Evolutionary conservation across 163 green algal species (phyloP).

Genomic region (Chlamydomonas reinhardtii): DNA sequence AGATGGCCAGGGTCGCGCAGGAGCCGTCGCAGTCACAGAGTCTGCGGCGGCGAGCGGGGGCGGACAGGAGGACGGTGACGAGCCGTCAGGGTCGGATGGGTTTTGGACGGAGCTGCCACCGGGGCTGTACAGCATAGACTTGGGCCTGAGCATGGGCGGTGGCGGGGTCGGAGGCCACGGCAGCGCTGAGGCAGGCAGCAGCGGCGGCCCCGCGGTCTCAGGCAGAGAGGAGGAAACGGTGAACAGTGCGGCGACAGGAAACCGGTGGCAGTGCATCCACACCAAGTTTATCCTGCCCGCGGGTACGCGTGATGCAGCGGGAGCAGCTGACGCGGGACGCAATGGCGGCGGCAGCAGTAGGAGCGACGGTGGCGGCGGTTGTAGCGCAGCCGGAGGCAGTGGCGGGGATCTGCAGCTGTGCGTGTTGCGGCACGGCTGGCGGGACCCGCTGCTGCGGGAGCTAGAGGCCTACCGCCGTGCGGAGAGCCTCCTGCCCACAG

Average conservation of each 20-base stretch:
- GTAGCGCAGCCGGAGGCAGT: neutral
- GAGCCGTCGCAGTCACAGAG: neutral
- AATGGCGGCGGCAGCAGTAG: no score
- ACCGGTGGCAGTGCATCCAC: no score
- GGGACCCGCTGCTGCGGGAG: slow-evolving; percentile 22
- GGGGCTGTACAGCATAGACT: slow-evolving; percentile 72
- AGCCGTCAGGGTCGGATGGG: slow-evolving; percentile 25
- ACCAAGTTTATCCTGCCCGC: no score
- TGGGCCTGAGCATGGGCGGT: neutral
- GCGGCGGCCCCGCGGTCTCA: no score
- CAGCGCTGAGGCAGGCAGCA: neutral
- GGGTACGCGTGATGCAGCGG: no score
- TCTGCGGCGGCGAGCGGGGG: slow-evolving; percentile 18
- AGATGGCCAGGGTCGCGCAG: no score
- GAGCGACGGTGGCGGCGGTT: neutral
- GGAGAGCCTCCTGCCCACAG: neutral
- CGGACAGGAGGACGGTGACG: slow-evolving; percentile 13
- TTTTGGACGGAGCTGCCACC: slow-evolving; percentile 70
- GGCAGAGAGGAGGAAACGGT: no score
- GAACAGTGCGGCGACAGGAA: no score
- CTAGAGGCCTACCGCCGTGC: slow-evolving; percentile 22
- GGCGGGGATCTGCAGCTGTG: neutral
- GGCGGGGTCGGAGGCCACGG: no score
- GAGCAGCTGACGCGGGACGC: no score
- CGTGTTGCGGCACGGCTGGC: slow-evolving; percentile 25